Evolutionary conservation across 257 asterid genomes (phyloP).

Genomic region (Solanum pinnatisectum): DNA sequence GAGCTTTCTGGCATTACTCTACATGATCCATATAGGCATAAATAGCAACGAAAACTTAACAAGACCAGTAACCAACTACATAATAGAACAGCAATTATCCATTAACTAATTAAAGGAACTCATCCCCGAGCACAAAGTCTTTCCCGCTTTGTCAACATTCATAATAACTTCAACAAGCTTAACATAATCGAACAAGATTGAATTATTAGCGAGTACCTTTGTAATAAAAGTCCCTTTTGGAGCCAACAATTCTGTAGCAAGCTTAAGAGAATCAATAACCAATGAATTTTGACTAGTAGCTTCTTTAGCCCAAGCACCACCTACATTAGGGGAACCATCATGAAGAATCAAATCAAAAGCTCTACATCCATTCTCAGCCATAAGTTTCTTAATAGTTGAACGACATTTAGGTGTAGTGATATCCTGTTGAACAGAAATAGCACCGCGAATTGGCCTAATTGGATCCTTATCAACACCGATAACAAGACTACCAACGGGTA

Average conservation of each 20-base stretch:
- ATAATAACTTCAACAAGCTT: background rate
- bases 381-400: conserved; percentile 44
- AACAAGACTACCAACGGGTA: conserved; percentile 76
- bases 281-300: conserved; percentile 84
- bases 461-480: conserved; percentile 85
- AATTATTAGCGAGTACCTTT: conserved; percentile 33
- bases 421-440: conserved; percentile 67
- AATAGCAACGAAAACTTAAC: background rate
- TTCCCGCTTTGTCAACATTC: background rate
- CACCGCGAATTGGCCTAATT: conserved; percentile 77
- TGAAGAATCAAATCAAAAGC: conserved; percentile 83
- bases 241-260: conserved; percentile 68
- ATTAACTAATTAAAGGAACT: background rate
- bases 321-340: conserved; percentile 90
- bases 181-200: background rate
- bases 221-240: conserved; percentile 85
- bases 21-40: background rate
- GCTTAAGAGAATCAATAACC: conserved; percentile 87
- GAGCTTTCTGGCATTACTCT: background rate
- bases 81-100: background rate
- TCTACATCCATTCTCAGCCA: conserved; percentile 64
- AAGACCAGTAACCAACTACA: background rate
- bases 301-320: conserved; percentile 95
- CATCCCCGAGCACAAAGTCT: background rate
- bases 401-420: conserved; percentile 64